Conservation (phyloP, 1,139 yeast genomes). For the Suhomyces choctaworum region DNA sequence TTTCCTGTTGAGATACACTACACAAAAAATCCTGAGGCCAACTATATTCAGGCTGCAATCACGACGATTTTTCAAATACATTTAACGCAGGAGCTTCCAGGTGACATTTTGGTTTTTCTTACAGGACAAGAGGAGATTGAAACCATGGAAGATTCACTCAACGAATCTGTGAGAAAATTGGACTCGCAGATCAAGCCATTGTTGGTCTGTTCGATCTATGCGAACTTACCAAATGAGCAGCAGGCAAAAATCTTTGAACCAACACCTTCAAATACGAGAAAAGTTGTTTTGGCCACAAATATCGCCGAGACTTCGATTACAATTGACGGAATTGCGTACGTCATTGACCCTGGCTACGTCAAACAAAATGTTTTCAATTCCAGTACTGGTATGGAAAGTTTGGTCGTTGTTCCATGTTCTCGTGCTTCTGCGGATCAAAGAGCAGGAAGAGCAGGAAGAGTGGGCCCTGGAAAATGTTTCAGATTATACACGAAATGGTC, state of each 20-base stretch:
- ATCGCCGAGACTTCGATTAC: slow-evolving; percentile 97
- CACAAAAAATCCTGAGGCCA: slow-evolving; percentile 85
- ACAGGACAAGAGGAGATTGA: slow-evolving; percentile 94
- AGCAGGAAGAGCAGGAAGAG: slow-evolving; percentile 97
- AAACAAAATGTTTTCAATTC: slow-evolving; percentile 85
- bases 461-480: slow-evolving; percentile 94
- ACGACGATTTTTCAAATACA: slow-evolving; percentile 82
- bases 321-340: slow-evolving; percentile 86
- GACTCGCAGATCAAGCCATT: slow-evolving; percentile 65
- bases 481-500: slow-evolving; percentile 87
- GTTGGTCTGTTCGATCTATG: slow-evolving; percentile 85
- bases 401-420: slow-evolving; percentile 84
- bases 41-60: slow-evolving; percentile 84
- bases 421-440: slow-evolving; percentile 95
- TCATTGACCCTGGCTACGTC: slow-evolving; percentile 90
- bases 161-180: slow-evolving; percentile 63
- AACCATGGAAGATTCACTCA: slow-evolving; percentile 66
- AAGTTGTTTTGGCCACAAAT: slow-evolving; percentile 91
- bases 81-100: slow-evolving; percentile 59
- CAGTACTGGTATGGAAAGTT: slow-evolving; percentile 83
- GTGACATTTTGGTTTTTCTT: slow-evolving; percentile 87
- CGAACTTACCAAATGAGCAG: slow-evolving; percentile 81
- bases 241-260: slow-evolving; percentile 86
- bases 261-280: slow-evolving; percentile 74
- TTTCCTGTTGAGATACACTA: slow-evolving; percentile 88